Base-by-base conservation (phyloP, 108 stramenopile species). In the Seminavis robusta region DNA sequence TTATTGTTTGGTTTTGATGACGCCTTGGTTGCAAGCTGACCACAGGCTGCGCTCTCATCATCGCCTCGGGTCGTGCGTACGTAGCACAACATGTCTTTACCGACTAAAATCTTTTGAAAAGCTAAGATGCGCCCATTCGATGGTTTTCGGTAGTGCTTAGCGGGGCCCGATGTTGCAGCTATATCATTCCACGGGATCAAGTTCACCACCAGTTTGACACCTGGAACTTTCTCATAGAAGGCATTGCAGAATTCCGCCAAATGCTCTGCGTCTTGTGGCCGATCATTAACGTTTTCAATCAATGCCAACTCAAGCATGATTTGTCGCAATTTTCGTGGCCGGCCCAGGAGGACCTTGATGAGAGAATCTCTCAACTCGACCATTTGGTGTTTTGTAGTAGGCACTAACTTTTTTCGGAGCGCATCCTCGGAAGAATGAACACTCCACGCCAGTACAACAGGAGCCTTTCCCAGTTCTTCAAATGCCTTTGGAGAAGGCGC, bases 1-100 rank as follows among this genome's bases (percentile, higher is more conserved):
- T n/a, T n/a, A n/a, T n/a, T n/a, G n/a, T n/a, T n/a, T n/a, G n/a
- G n/a, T n/a, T n/a, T n/a, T n/a, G n/a, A n/a, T n/a, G n/a, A n/a
- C n/a, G n/a, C n/a, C n/a, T n/a, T n/a, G n/a, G 90, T 92, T 27
- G 86, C 79, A 30, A 94, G 62, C 74, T 88, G 86, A 27, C 94
- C 94, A 65, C 94, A 95, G 1, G 94, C 94, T 6, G 87, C 82
- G 33, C 43, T 74, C 41, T 90, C 86, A 20, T 90, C 88, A 56
- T 95, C 94, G 9, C 94, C 94, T 51, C 94, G 67, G 4, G 89
- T 82, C 10, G 75, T 77, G 44, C 94, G 71, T 34, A 92, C 67
- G 47, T 76, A 71, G 9, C 71, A 64, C 25, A 54, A 47, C 8
- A 88, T 67, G 4, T 79, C 84, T 28, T 65, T 44, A 15, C 71